phyloP scores from a whole-genome alignment of 495 filamentous ascomycete genomes.

The Immersiella caudata region DNA sequence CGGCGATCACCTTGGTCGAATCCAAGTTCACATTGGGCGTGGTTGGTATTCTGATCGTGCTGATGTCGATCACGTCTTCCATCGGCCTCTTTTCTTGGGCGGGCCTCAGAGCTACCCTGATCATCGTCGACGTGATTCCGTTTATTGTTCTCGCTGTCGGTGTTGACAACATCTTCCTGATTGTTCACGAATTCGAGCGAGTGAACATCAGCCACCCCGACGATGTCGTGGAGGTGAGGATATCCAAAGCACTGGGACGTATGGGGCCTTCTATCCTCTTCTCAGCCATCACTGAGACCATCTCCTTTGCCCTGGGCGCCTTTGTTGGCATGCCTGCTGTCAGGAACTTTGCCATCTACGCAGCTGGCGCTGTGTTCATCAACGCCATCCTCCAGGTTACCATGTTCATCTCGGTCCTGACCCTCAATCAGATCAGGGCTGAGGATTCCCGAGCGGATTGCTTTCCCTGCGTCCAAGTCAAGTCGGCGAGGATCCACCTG shows the following conservation, averaged over 20 bases:
- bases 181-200: conserved; percentile 97
- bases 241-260: conserved; percentile 82
- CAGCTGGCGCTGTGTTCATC: conserved; percentile 93
- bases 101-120: conserved; percentile 90
- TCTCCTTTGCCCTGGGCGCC: conserved; percentile 88
- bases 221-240: conserved; percentile 77
- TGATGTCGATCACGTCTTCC: conserved; percentile 96
- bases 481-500: conserved; percentile 58
- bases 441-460: conserved; percentile 89
- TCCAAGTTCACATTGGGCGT: conserved; percentile 94
- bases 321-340: conserved; percentile 98
- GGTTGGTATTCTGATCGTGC: conserved; percentile 87
- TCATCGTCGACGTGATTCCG: conserved; percentile 97
- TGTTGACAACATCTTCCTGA: conserved; percentile 98
- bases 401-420: conserved; percentile 90
- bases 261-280: conserved; percentile 98
- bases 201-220: conserved; percentile 89
- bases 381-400: conserved; percentile 94
- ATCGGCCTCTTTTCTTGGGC: conserved; percentile 89
- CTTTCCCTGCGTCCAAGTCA: conserved; percentile 82
- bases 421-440: conserved; percentile 85
- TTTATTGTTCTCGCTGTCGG: conserved; percentile 95
- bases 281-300: conserved; percentile 88
- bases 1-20: conserved; percentile 81
- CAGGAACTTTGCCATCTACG: conserved; percentile 94